Evolutionary conservation across 768 basidiomycete genomes (phyloP), one percentile per base, ranked within the genome.

Genomic region (Mycena sanguinolenta): DNA sequence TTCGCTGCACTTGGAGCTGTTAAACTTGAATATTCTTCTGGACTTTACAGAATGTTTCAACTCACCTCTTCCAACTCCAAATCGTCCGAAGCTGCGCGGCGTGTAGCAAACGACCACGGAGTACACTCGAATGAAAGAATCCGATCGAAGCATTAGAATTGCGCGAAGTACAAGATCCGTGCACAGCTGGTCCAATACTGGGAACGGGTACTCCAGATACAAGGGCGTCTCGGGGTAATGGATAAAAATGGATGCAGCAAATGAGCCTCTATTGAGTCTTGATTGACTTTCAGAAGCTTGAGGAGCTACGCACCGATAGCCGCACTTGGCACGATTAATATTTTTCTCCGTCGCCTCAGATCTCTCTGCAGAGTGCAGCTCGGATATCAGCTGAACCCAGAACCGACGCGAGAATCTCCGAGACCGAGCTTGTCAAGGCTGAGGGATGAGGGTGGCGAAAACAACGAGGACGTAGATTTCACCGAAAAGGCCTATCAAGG

Each of bases 241-340:
- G 54, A 55, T 36, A 19, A 55, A 32, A 36, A 7, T 58, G 55
- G 32, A 38, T 58, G 34, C 55, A 10, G 55, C 55, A 16, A 58
- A 58, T 58, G 30, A 58, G 55, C 55, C 55, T 58, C 55, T 10
- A 32, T 57, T 36, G 34, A 57, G 16, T 13, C 55, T 57, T 58
- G 55, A 58, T 58, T 58, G 55, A 23, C 55, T 25, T 17, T 19
- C 21, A 38, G 55, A 32, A 58, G 55, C 55, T 55, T 19, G 54
- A n/a, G 36, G 8, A 55, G n/a, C 55, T 36, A 58, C 16, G 39
- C 55, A 36, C 55, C n/a, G 34, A 44, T 9, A n/a, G 21, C 32
- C 34, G 28, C 55, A 49, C 49, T 23, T 50, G 25, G 49, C n/a
- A 25, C 36, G 30, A 32, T 58, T 30, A 5, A 8, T 14, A 14